Conservation (phyloP, 2,329 filamentous ascomycete genomes). For the Seiridium cupressi region DNA sequence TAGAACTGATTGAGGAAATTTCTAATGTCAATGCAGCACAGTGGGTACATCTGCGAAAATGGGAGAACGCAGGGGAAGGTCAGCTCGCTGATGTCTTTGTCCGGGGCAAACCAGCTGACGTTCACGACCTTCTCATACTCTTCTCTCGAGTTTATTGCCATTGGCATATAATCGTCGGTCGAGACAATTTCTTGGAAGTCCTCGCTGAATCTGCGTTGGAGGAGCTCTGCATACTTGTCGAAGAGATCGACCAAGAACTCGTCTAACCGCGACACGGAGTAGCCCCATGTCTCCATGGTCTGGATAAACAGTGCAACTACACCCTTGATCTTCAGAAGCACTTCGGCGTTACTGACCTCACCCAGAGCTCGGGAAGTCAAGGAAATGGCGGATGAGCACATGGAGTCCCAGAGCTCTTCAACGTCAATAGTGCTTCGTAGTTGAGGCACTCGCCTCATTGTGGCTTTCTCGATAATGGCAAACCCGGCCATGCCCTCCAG, state of each 20-base stretch:
- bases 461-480: conserved; percentile 92
- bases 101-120: conserved; percentile 92
- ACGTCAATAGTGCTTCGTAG: conserved; percentile 82
- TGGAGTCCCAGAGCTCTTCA: conserved; percentile 98
- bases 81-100: conserved; percentile 73
- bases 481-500: conserved; percentile 95
- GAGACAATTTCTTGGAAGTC: conserved; percentile 87
- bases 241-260: conserved; percentile 85
- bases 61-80: conserved; percentile 93
- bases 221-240: conserved; percentile 86
- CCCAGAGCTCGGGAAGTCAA: conserved; percentile 78
- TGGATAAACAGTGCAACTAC: conserved; percentile 93
- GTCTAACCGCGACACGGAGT: conserved; percentile 79
- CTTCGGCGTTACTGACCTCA: conserved; percentile 83
- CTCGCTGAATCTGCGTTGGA: conserved; percentile 89
- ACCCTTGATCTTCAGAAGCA: conserved; percentile 91
- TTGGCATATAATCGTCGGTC: conserved; percentile 99
- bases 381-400: conserved; percentile 84
- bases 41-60: conserved; percentile 98
- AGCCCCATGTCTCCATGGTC: conserved; percentile 97
- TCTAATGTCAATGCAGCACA: conserved; percentile 96
- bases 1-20: conserved; percentile 99
- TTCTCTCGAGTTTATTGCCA: conserved; percentile 87
- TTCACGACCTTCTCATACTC: conserved; percentile 96
- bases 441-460: conserved; percentile 82